Base-by-base conservation (phyloP, 257 asterid species). In the Solanum ahanhuiri region DNA sequence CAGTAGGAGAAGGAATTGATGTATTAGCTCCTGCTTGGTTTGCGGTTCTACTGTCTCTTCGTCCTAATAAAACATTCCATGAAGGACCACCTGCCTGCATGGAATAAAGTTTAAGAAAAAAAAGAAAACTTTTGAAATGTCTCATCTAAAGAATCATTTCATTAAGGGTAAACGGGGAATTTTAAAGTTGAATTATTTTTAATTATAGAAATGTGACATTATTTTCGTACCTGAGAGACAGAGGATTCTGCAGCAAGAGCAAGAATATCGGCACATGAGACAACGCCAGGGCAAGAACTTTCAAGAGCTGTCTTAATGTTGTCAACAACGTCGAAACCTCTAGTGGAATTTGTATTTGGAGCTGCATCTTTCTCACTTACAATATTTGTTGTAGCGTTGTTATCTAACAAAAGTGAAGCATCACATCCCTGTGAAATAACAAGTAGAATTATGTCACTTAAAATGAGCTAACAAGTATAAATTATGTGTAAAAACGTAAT, bases 261-360 rank as follows among this genome's bases (percentile, higher is more conserved):
- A n/a, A 94, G 86, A 45, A 92, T 90, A 85, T 94, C 95, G 0
- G 96, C 95, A 81, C 98, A 93, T 0, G 98, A 94, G 60, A 94
- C 98, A 37, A 90, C 91, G 64, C 94, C 93, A 2, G 94, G 96
- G 58, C 97, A 94, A 20, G 92, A 86, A 37, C 33, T 87, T 82
- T 94, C 96, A 5, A 93, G 82, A 10, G 92, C 93, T 23, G 85
- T 76, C 90, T 94, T 94, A 28, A 92, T 93, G 64, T 89, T 91
- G 89, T 94, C 97, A 43, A 94, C 93, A 2, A 93, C 92, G 35
- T 90, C 84, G 31, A 93, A 93, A 1, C 97, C 97, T 11, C 96
- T 87, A 0, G 92, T 84, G 12, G 94, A 91, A 67, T 92, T 91
- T 0, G 89, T 54, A 71, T 94, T 94, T 3, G 97, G 95, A 70